Conservation (phyloP, 2,329 filamentous ascomycete species). For the Xylariaceae sp. region DNA sequence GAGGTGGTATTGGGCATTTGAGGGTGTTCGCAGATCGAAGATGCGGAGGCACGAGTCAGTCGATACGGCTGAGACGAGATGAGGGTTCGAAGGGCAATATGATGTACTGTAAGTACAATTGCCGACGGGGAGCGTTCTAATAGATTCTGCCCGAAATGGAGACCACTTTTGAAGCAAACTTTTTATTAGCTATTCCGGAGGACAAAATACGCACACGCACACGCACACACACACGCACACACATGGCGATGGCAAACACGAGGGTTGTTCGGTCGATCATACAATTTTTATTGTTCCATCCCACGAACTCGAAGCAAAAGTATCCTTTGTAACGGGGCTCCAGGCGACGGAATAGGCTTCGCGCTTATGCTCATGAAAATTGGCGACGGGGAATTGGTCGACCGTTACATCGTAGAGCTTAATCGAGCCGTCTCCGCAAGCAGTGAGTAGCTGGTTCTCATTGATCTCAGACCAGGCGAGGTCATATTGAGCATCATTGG, state of each 20-base stretch:
- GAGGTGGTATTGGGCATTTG: conserved; percentile 82
- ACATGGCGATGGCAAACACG: background rate
- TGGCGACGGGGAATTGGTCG: conserved; percentile 76
- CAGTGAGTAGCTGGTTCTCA: conserved; percentile 86
- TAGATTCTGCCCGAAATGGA: conserved; percentile 65
- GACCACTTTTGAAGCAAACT: conserved; percentile 60
- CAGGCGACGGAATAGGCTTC: conserved; percentile 91
- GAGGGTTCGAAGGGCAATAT: conserved; percentile 83
- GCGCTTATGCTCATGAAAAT: conserved; percentile 87
- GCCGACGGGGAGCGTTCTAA: conserved; percentile 84
- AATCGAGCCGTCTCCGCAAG: conserved; percentile 87
- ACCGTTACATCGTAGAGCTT: conserved; percentile 87
- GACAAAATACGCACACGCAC: background rate
- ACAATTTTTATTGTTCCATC: conserved; percentile 91
- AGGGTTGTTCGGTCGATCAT: conserved; percentile 22
- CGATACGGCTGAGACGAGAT: conserved; percentile 79
- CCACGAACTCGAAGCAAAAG: conserved; percentile 88
- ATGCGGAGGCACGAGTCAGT: conserved; percentile 85
- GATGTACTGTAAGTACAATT: conserved; percentile 91
- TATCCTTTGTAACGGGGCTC: conserved; percentile 87
- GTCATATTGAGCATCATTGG: conserved; percentile 95
- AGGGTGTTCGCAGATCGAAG: conserved; percentile 85
- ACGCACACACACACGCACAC: no score
- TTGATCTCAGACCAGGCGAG: conserved; percentile 92
- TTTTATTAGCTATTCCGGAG: conserved; percentile 5